Percentiles rank a stretch among this genome's conserved stretches.
Evolutionary conservation across 1,284 basidiomycete species (phyloP).

Genomic region (Trichosporon coremiiforme): DNA sequence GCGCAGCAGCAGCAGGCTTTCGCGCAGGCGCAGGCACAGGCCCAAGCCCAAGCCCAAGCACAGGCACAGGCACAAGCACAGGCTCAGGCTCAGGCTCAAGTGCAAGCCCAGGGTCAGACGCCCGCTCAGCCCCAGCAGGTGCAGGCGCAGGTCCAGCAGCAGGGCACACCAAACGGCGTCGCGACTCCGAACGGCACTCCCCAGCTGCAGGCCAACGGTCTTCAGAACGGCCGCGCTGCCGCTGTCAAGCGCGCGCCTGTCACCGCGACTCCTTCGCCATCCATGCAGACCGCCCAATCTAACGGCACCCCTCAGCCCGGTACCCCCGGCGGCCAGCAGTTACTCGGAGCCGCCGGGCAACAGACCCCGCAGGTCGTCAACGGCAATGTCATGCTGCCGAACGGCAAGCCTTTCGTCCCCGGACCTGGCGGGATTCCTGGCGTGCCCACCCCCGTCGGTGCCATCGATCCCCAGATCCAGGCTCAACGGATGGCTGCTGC

Average conservation of each 20-base stretch:
- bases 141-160: slow-evolving; percentile 13
- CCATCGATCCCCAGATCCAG: slow-evolving; percentile 32
- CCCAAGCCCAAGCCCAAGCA: slow-evolving; percentile 23
- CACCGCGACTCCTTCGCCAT: slow-evolving; percentile 12
- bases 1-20: slow-evolving; percentile 24
- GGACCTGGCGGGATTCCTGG: slow-evolving; percentile 28
- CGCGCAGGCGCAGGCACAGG: slow-evolving; percentile 23
- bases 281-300: slow-evolving; percentile 21
- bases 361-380: slow-evolving; percentile 39
- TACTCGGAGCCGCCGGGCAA: slow-evolving; percentile 23
- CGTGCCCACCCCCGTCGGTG: slow-evolving; percentile 26
- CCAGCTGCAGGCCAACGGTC: slow-evolving; percentile 27
- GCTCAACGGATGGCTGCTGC: slow-evolving; percentile 31
- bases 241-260: slow-evolving; percentile 25
- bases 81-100: slow-evolving; percentile 27
- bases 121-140: background rate
- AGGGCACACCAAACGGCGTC: slow-evolving; percentile 22
- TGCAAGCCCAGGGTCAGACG: slow-evolving; percentile 23
- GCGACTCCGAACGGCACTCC: slow-evolving; percentile 27
- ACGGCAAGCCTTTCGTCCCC: slow-evolving; percentile 38
- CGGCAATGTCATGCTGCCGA: slow-evolving; percentile 30
- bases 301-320: slow-evolving; percentile 22
- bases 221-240: slow-evolving; percentile 22
- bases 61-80: slow-evolving; percentile 28
- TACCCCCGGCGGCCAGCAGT: slow-evolving; percentile 22